Evolutionary conservation across 371 early-diverging fungal species (phyloP), one percentile per base, ranked within the genome.

Genomic region (Chytridiales sp.): DNA sequence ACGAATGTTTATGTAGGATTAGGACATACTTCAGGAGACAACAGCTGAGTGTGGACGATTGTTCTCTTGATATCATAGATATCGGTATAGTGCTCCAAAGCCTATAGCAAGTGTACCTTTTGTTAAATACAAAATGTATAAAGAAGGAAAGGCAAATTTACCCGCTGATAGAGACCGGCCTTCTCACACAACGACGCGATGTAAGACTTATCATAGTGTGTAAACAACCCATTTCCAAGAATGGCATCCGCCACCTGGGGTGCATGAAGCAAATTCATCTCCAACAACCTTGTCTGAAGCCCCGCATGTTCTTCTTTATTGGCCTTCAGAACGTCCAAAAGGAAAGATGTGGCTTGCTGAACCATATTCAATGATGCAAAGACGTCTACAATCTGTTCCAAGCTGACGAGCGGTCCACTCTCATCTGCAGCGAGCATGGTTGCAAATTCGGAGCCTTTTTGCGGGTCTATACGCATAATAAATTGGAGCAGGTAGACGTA

Each of bases 231-330:
- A 66, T 94, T 94, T 50, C 95, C 91, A 34, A 98, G 74, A 60
- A 98, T 97, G 46, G 97, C 98, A 74, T 97, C 98, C 26, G 98
- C 98, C 9, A 98, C 97, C 66, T 97, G 97, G 38, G 97, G 97
- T 6, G 95, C 94, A 62, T 94, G 92, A 47, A 94, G 75, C 62
- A 98, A 77, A 70, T 96, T 97, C 91, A 97, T 94, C 73, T 97
- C 97, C n/a, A 98, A 83, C 41, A 97, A 80, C 53, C 91, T 87
- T 4, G 98, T 98, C 75, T 98, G 96, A 38, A 97, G 77, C 35
- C 83, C 86, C 17, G 86, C 95, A 49, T 97, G 92, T 59, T 94
- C 89, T 29, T 92, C 91, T 49, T 79, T 77, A 75, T 98, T 87
- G 43, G 85, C 87, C 78, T 96, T 93, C 56, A 98, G 81, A 4